Evolutionary conservation across 129 eudicot species (phyloP), one percentile per base, ranked within the genome.

Genomic region (Ambrosia artemisiifolia): DNA sequence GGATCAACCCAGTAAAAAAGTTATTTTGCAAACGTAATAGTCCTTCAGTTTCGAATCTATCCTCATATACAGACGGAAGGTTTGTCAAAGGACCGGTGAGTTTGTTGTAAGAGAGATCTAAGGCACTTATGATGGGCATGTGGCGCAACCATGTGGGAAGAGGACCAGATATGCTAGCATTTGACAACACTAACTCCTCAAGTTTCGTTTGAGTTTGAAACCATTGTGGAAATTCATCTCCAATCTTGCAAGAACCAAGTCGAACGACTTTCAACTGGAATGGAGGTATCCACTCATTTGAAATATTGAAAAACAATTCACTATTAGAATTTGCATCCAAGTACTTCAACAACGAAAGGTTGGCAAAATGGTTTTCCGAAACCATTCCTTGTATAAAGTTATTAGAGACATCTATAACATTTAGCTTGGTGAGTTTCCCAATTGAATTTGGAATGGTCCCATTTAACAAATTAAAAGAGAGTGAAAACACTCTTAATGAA

Each of bases 141-240:
- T 13, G 6, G 6, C 30, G 24, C 67, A 63, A 63, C 67, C 67
- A 63, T 63, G 13, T 7, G 28, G 67, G 67, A 7, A 63, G 67
- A 63, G 67, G 67, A 7, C 67, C 67, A 3, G 28, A 33, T 0
- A 62, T 62, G 67, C 24, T 34, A 63, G 48, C 6, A 36, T 63
- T 63, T 2, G 48, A 63, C 14, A 63, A 16, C 28, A n/a, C 14
- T 63, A 63, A 63, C 11, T 8, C 7, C 13, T 35, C 30, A 7
- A 63, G 67, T 2, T 63, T 63, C 48, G 3, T 63, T 63, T 63
- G 67, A 63, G 46, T n/a, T 63, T 24, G 67, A 63, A 63, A 7
- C 67, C 67, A 63, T 36, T 34, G 30, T 63, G 67, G 67, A 63
- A 63, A 63, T 63, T 6, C 14, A 36, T 36, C 13, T 63, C 9